Base-by-base conservation (phyloP, 2,329 filamentous ascomycete genomes). In the Cladosporium sp. region DNA sequence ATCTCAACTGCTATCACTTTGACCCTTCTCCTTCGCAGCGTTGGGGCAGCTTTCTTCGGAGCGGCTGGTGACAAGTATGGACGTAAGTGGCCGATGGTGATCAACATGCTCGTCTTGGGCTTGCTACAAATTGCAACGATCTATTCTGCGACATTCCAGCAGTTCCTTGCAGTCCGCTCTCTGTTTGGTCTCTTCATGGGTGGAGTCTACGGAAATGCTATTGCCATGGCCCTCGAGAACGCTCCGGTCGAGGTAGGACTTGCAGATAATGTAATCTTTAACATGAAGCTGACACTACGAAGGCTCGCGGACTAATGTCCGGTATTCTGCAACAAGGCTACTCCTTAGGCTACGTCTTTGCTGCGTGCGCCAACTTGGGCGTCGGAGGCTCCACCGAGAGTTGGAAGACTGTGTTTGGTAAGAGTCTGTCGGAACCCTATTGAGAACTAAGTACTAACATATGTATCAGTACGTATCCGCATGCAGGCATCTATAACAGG, bases 151-250 rank as follows among this genome's bases (percentile, higher is more conserved):
- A 92, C 87, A 0, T 94, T 90, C 70, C 72, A 81, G 57, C 83
- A 90, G 66, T 92, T 92, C 72, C 75, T 92, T n/a, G 88, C 84
- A 8, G 88, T 91, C 1, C 80, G 89, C 52, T 84, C 84, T 61
- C 74, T 91, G 12, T 92, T 91, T 66, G 89, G 89, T 19, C 76
- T 92, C 12, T 89, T 90, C 73, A 92, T 92, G 88, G 89, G 88
- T 38, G 89, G 89, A 65, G 85, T 92, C 56, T 68, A 90, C 72
- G 89, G 88, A 37, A 90, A 90, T 67, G 88, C 88, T 37, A 87
- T 89, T 45, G 87, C 88, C 51, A 92, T 90, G 84, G 88, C 88
- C 0, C 78, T 92, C 8, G 89, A 92, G 69, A 89, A 90, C 67
- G 83, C 86, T 60, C 88, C 88, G 1, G 45, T 50, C 20, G 84